Base-by-base conservation (phyloP, 2,329 filamentous ascomycete genomes). In the Sporothrix pseudoabietina region DNA sequence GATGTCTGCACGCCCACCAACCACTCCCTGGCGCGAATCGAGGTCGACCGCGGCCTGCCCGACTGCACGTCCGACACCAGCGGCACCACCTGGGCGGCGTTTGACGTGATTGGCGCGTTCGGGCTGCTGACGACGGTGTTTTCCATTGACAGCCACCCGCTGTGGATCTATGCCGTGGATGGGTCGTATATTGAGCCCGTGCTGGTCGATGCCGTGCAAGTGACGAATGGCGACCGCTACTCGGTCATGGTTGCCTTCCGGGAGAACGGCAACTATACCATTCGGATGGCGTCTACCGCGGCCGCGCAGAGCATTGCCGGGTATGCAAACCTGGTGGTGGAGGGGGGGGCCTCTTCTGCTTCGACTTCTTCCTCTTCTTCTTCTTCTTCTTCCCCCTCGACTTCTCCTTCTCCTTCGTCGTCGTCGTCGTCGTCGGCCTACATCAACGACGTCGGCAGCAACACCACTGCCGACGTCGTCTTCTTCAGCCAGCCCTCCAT, bases 101-200 rank as follows among this genome's bases (percentile, higher is more conserved):
- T 90, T 16, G 85, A 89, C 75, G 77, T 89, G n/a, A 84, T 90
- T 73, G 85, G 83, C n/a, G 81, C 85, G 2, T 82, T 85, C 69
- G 82, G 84, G 69, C 83, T 87, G 35, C 79, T 85, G 66, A 84
- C 82, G 0, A 81, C 82, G 2, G 76, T 81, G 6, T 82, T 85
- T 75, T 84, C 85, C 41, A 85, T 88, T 68, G 87, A 89, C 77
- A 83, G 85, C 72, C 85, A 87, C 71, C 81, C 84, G 26, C 81
- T 88, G 79, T 87, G 82, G 81, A 81, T 89, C 4, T 87, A 87
- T 76, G 85, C 85, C 57, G 84, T 87, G 70, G 87, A 89, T 73
- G 87, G 85, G 2, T 80, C 84, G 9, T 88, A 87, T 77, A 85
- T 89, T 71, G 79, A 84, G 74, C 88, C 87, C 2, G 81, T 85